These are phyloP conservation scores for Pythium angustatum DNA, from an alignment of 352 stramenopile species.

Conservation along the genomic window DNA sequence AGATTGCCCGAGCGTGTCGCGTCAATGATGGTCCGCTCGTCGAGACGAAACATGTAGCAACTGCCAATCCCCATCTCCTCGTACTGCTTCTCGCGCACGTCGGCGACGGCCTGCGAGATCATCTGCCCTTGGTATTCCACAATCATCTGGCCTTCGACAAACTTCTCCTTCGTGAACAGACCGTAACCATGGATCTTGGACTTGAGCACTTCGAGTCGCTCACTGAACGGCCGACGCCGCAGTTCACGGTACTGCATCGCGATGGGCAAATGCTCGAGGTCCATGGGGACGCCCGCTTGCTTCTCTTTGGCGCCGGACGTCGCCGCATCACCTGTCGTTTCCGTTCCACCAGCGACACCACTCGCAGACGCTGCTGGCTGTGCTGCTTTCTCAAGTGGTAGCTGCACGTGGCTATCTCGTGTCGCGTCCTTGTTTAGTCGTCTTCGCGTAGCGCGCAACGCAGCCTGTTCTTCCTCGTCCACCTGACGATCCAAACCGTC, in stretches of 20 bases:
- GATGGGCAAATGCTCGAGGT: conserved; percentile 79
- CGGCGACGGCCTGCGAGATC: conserved; percentile 89
- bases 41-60: conserved; percentile 98
- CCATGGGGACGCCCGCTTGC: conserved; percentile 52
- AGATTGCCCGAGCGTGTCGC: conserved; percentile 92
- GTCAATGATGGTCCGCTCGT: conserved; percentile 94
- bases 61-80: conserved; percentile 92
- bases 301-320: conserved; percentile 28
- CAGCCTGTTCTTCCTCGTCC: conserved; percentile 41
- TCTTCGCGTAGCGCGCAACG: conserved; percentile 22
- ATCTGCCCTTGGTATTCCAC: conserved; percentile 97
- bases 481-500: conserved; percentile 76
- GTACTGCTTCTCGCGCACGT: conserved; percentile 93
- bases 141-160: conserved; percentile 94
- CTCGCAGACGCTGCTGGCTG: background rate
- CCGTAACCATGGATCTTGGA: conserved; percentile 96
- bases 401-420: conserved; percentile 38
- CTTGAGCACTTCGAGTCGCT: conserved; percentile 90
- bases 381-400: conserved; percentile 25
- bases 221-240: conserved; percentile 87
- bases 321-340: background rate
- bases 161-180: conserved; percentile 93
- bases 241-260: conserved; percentile 92
- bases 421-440: conserved; percentile 56
- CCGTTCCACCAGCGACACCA: conserved; percentile 17